Conservation (phyloP, 129 eudicot species). For the Tanacetum coccineum region DNA sequence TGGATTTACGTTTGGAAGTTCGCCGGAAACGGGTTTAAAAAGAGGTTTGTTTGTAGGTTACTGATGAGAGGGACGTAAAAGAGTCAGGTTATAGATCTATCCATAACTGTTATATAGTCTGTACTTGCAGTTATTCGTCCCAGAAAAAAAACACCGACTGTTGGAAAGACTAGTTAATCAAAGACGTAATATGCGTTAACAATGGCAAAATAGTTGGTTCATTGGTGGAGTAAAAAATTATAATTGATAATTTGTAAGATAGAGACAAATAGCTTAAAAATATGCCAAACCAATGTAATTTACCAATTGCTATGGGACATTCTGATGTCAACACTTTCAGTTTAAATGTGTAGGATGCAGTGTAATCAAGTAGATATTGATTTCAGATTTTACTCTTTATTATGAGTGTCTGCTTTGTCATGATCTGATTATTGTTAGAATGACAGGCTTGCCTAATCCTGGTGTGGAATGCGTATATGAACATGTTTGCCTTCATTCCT, state of each 20-base stretch:
- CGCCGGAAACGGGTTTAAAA: too few species aligned
- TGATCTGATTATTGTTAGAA: neutral
- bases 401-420: neutral
- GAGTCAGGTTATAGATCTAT: too few species aligned
- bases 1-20: too few species aligned
- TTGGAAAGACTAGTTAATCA: neutral
- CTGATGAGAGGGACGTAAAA: too few species aligned
- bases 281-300: neutral
- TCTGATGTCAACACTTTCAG: neutral
- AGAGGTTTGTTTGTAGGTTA: too few species aligned
- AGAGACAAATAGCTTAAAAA: neutral
- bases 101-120: slow-evolving; percentile 1
- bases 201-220: too few species aligned
- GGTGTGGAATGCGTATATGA: too few species aligned
- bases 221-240: too few species aligned
- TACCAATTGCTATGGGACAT: slow-evolving; percentile 3
- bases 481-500: too few species aligned
- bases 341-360: neutral
- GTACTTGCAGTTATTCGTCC: neutral
- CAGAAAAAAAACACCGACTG: neutral
- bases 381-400: neutral
- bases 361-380: neutral
- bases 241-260: too few species aligned
- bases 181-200: too few species aligned
- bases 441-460: too few species aligned